Base-by-base conservation (phyloP, 805 yeast species). In the Yarrowia hollandica region DNA sequence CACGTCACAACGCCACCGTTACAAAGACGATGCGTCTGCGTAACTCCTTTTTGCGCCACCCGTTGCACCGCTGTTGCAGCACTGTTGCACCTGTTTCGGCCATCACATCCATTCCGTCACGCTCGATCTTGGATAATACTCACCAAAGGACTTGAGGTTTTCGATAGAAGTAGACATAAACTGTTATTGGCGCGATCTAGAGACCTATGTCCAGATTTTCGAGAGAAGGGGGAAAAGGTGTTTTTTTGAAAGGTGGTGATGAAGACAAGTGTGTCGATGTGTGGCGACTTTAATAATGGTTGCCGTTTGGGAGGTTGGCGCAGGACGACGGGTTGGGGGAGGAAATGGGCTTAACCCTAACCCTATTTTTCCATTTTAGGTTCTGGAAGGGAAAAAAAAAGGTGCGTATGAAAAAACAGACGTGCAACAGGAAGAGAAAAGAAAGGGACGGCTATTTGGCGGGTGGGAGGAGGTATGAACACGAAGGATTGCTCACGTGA, bases 141-240 rank as follows among this genome's bases (percentile, higher is more conserved):
- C 67, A 71, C 74, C 76, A 72, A 75, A 75, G 64, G 78, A 67
- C 69, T 75, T 76, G 69, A 76, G 72, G 69, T 75, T 75, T 81
- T 92, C 95, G 83, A 92, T 88, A 78, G 97, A 89, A 79, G 91
- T 68, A 69, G 79, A 74, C 78, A 75, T 75, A 74, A 74, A 74
- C 71, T 72, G 61, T 62, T 57, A 22, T 60, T 61, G 38, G 39
- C 30, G 41, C 34, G 35, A 28, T 35, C 30, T 42, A 41, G 46
- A 35, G 37, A 38, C 28, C 15, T 39, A 30, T 38, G 39, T 37
- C 54, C 54, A 38, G 28, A 35, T 28, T 18, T 22, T 35, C 48
- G 34, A 26, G 34, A 12, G 58, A 25, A 19, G 34, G 34, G 33
- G 26, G n/a, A n/a, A n/a, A 12, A 14, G 25, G 23, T 25, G 26